Conservation (phyloP, 2,329 filamentous ascomycete genomes). For the Talaromyces sp. region DNA sequence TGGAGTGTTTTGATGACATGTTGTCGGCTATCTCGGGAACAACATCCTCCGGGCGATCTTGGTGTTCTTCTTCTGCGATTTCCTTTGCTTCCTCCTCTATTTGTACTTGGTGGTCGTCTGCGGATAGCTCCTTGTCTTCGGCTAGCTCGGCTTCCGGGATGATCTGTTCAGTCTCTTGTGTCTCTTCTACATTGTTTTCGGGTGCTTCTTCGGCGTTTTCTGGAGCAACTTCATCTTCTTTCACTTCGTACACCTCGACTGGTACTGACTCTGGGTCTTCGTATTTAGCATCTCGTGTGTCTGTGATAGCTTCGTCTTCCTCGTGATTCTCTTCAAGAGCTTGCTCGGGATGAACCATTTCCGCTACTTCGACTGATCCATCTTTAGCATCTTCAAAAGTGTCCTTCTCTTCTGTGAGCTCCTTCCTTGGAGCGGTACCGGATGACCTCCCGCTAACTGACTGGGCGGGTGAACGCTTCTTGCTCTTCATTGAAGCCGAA, state of each 20-base stretch:
- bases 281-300: constrained; percentile 2
- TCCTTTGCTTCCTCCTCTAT: not conserved
- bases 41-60: not conserved
- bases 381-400: not conserved
- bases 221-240: not conserved
- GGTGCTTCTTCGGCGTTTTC: not conserved
- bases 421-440: not conserved
- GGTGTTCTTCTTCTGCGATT: not conserved
- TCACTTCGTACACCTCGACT: not conserved
- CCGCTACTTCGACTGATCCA: not conserved
- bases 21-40: not conserved
- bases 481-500: not conserved
- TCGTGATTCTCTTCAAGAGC: not conserved
- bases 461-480: not conserved
- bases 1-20: constrained; percentile 6
- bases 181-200: not conserved
- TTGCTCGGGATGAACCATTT: not conserved
- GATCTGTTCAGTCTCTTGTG: not conserved
- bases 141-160: not conserved
- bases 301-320: not conserved
- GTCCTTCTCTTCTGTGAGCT: not conserved
- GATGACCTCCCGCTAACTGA: constrained; percentile 1
- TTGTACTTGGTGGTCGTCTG: not conserved
- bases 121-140: not conserved
- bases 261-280: not conserved